These are phyloP conservation scores for Boletales sp. DNA, from an alignment of 768 basidiomycete genomes.

Conservation along the genomic window DNA sequence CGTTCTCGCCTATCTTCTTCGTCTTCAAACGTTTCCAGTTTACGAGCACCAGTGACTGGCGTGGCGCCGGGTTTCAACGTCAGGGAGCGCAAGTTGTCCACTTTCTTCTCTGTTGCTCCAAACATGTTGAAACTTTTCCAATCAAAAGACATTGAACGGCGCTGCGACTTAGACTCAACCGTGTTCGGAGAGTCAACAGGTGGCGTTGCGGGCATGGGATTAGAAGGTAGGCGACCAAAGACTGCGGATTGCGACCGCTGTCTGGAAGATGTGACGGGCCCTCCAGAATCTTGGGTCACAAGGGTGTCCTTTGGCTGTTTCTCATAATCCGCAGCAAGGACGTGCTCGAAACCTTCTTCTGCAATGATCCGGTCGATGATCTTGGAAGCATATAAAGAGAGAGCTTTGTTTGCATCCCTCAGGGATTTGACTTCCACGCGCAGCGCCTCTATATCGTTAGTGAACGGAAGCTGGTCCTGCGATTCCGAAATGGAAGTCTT, in stretches of 20 bases:
- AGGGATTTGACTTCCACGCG: slow-evolving; percentile 86
- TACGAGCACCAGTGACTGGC: slow-evolving; percentile 60
- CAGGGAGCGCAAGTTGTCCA: slow-evolving; percentile 62
- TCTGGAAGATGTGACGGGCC: slow-evolving; percentile 31
- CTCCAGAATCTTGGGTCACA: slow-evolving; percentile 22
- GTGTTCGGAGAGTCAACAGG: slow-evolving; percentile 24
- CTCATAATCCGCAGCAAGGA: slow-evolving; percentile 90
- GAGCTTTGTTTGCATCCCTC: slow-evolving; percentile 93
- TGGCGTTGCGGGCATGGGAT: slow-evolving; percentile 31
- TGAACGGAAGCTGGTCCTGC: slow-evolving; percentile 40
- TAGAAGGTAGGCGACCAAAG: slow-evolving; percentile 36
- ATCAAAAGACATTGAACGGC: slow-evolving; percentile 81
- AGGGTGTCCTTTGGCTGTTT: slow-evolving; percentile 48
- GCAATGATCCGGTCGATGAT: slow-evolving; percentile 97
- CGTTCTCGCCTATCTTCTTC: slow-evolving; percentile 88
- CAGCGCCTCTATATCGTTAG: slow-evolving; percentile 69
- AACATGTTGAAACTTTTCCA: slow-evolving; percentile 81
- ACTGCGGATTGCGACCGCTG: slow-evolving; percentile 62
- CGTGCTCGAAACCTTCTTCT: slow-evolving; percentile 95
- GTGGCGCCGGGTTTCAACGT: slow-evolving; percentile 66
- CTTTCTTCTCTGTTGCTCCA: slow-evolving; percentile 56
- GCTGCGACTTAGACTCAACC: slow-evolving; percentile 43
- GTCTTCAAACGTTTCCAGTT: slow-evolving; percentile 85
- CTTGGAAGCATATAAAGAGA: slow-evolving; percentile 94
- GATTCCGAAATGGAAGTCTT: slow-evolving; percentile 36